Evolutionary conservation across 1,284 basidiomycete species (phyloP), one percentile per base, ranked within the genome.

Genomic region (Microstroma glucosiphilum): DNA sequence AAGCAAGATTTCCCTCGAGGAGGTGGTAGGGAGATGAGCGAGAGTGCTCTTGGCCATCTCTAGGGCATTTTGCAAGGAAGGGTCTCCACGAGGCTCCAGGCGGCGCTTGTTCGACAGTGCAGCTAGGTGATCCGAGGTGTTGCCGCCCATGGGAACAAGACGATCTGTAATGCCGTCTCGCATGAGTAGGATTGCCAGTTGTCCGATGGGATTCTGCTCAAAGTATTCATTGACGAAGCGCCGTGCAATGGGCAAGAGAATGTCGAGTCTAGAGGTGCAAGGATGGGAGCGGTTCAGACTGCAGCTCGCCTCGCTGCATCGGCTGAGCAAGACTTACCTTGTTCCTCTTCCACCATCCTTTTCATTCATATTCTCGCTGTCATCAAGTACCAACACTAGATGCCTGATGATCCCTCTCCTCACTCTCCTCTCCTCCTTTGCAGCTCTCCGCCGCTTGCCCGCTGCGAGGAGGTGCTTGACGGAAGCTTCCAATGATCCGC

Each of bases 121-220:
- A 69, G 87, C 89, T 12, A 96, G 82, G 40, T 96, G 91, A 51
- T 97, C 93, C 71, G 94, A 90, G 0, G 93, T 92, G 72, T 96
- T 98, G 8, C 89, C 87, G 21, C 92, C 84, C 86, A 97, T 91
- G 58, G 71, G 69, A 2, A 72, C 72, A 19, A 77, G 60, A 12
- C 75, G 59, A 56, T 78, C 77, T 19, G 74, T 75, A 37, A 79
- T 68, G 7, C 78, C 78, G 41, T 75, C 67, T 17, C 77, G 70
- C 6, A 77, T 77, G 49, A 69, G 72, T 2, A 80, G 63, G 59
- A 79, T 72, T 13, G 69, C 72, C 2, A 76, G 64, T 80, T 98
- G 94, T n/a, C 94, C 92, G 19, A 99, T 84, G 0, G 94, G 94
- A 75, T 99, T 99, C 81, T 98, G 96, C 81, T 99, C 96, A 80